Percentiles rank a stretch among this genome's conserved stretches.
phyloP scores from a whole-genome alignment of 352 stramenopile species.

The Globisporangium irregulare region DNA sequence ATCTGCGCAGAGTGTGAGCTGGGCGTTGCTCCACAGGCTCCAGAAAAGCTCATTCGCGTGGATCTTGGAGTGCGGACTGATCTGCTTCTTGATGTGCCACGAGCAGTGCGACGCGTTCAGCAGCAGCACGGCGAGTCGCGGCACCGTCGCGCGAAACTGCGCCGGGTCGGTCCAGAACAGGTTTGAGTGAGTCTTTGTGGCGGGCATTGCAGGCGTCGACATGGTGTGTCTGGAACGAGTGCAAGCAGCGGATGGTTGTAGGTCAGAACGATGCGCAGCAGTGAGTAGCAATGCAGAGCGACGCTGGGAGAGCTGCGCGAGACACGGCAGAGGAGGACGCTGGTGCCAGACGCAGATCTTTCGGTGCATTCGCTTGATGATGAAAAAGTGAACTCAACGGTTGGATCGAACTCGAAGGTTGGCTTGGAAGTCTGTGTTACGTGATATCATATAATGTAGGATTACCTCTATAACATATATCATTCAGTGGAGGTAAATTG shows the following conservation, averaged over 20 bases:
- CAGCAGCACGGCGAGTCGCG: slow-evolving; percentile 57
- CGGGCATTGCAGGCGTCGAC: background rate
- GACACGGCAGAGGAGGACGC: background rate
- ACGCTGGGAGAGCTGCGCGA: background rate
- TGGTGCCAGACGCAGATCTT: background rate
- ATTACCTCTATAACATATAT: too few species aligned
- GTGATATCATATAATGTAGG: background rate
- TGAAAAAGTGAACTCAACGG: background rate
- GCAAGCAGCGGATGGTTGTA: background rate
- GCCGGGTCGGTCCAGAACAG: slow-evolving; percentile 48
- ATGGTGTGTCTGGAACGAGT: slow-evolving; percentile 2
- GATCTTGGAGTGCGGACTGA: slow-evolving; percentile 21
- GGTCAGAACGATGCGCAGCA: background rate
- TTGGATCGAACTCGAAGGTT: background rate
- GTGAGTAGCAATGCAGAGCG: background rate
- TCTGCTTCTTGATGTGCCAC: slow-evolving; percentile 34
- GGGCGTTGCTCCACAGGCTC: slow-evolving; percentile 60
- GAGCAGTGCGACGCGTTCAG: slow-evolving; percentile 49
- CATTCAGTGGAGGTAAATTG: too few species aligned
- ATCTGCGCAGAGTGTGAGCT: slow-evolving; percentile 90
- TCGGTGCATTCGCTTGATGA: background rate
- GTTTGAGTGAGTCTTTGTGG: slow-evolving; percentile 41
- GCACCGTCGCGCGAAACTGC: slow-evolving; percentile 20
- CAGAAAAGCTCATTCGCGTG: slow-evolving; percentile 52
- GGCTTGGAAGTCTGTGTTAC: background rate